Evolutionary conservation across 2,329 filamentous ascomycete genomes (phyloP).

Genomic region (Stemphylium beticola): DNA sequence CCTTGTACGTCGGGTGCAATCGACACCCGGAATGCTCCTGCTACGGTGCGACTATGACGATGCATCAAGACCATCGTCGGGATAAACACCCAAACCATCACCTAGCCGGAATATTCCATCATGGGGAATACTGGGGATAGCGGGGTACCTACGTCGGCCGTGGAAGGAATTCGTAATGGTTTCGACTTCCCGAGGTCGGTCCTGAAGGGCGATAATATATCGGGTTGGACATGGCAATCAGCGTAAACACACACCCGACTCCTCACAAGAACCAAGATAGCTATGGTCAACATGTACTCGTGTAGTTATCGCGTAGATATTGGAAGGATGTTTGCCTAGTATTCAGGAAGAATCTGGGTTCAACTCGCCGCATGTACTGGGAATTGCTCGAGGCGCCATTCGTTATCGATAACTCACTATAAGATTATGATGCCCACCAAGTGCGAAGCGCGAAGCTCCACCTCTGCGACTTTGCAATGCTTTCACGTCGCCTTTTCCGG

Average conservation of each 20-base stretch:
- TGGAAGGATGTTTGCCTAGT: background rate
- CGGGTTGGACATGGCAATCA: slow-evolving; percentile 64
- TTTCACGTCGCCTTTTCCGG: slow-evolving; percentile 46
- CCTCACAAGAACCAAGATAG: background rate
- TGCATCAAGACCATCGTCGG: background rate
- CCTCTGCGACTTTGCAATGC: slow-evolving; percentile 34
- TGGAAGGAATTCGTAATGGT: slow-evolving; percentile 23
- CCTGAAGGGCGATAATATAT: slow-evolving; percentile 33
- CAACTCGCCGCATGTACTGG: background rate
- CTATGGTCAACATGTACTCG: background rate
- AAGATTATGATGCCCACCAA: background rate
- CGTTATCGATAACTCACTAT: slow-evolving; percentile 17
- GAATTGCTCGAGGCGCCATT: background rate
- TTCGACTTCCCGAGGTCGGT: slow-evolving; percentile 25
- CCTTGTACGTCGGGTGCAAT: background rate
- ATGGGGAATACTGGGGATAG: slow-evolving; percentile 11
- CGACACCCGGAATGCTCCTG: slow-evolving; percentile 1
- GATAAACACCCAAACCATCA: background rate
- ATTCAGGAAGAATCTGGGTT: slow-evolving; percentile 35
- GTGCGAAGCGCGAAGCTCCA: slow-evolving; percentile 3
- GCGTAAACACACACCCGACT: slow-evolving; percentile 54
- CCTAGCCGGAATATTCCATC: slow-evolving; percentile 5
- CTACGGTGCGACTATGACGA: slow-evolving; percentile 1
- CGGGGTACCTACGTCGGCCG: slow-evolving; percentile 30
- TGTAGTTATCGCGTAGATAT: background rate